These are phyloP conservation scores for Logfia minima DNA, from an alignment of 129 eudicot species.

Conservation along the genomic window DNA sequence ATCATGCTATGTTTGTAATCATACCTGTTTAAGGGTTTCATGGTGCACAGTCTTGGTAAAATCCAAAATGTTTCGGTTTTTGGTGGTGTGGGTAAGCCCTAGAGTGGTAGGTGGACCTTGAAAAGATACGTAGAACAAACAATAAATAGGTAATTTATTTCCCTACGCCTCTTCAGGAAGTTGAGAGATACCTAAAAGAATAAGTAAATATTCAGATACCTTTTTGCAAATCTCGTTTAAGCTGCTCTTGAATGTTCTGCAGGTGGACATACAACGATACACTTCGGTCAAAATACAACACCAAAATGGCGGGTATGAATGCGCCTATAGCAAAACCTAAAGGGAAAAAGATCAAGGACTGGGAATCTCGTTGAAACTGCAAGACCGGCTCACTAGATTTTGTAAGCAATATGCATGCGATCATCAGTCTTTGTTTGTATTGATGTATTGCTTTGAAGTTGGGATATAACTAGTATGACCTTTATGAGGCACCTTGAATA, in stretches of 20 bases:
- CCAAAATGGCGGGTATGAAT: conserved; percentile 93
- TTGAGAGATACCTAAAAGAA: too few relatives aligned
- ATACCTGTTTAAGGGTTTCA: background rate
- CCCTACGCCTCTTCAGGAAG: too few relatives aligned
- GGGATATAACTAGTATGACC: conserved; percentile 1
- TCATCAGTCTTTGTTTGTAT: background rate
- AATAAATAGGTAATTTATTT: too few relatives aligned
- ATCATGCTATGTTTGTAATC: background rate
- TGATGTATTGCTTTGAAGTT: conserved; percentile 12
- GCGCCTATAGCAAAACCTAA: conserved; percentile 82
- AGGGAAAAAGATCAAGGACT: conserved; percentile 92
- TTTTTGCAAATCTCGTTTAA: background rate
- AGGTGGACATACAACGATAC: conserved; percentile 93
- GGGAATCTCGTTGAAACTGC: conserved; percentile 55
- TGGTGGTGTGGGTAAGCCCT: background rate
- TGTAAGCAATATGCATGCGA: conserved; percentile 20
- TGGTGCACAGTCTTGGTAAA: background rate
- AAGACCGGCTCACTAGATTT: background rate
- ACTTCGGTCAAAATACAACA: conserved; percentile 77
- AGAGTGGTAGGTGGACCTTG: background rate
- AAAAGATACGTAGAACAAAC: background rate
- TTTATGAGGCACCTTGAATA: conserved; percentile 20
- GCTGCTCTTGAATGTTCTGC: conserved; percentile 20
- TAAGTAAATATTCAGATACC: too few relatives aligned
- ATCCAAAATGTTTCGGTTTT: background rate